Percentiles rank a stretch among this genome's conserved stretches.
These are phyloP conservation scores for Parathielavia hyrcaniae DNA, from an alignment of 495 filamentous ascomycete species.

Conservation along the genomic window DNA sequence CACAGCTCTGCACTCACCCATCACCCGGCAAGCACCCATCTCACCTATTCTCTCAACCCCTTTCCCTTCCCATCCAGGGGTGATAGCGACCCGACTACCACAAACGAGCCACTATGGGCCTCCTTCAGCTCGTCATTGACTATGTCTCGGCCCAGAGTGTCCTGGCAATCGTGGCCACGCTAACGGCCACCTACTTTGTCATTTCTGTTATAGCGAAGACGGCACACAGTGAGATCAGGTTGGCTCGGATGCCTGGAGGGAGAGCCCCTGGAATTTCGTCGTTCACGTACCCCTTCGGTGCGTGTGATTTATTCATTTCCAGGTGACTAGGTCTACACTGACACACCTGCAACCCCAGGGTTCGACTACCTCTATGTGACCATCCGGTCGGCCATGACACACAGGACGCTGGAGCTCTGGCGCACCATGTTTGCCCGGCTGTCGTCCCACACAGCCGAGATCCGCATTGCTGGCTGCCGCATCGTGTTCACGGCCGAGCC, in stretches of 20 bases:
- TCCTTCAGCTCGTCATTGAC: conserved; percentile 35
- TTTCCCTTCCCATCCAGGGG: not conserved
- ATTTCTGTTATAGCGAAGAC: conserved; percentile 26
- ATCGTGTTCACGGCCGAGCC: conserved; percentile 64
- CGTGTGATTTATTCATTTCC: not conserved
- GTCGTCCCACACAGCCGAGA: conserved; percentile 54
- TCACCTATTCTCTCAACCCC: not conserved
- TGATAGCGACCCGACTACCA: too few relatives aligned
- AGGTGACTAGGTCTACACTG: too few relatives aligned
- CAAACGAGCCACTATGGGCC: conserved; percentile 32
- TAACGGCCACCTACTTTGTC: conserved; percentile 29
- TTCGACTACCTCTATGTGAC: conserved; percentile 55
- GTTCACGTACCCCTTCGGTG: conserved; percentile 30
- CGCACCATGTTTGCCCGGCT: conserved; percentile 38
- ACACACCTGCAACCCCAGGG: conserved; percentile 36
- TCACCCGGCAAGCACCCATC: too few relatives aligned
- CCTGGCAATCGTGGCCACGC: conserved; percentile 24
- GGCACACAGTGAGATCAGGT: conserved; percentile 31
- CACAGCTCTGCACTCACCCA: not conserved
- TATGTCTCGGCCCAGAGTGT: conserved; percentile 33
- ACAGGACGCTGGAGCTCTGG: conserved; percentile 60
- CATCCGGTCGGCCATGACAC: conserved; percentile 42
- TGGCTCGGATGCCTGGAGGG: conserved; percentile 38
- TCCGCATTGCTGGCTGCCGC: conserved; percentile 49
- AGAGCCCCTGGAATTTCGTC: conserved; percentile 22